Conservation (phyloP, 2,329 filamentous ascomycete genomes). For the Trichoderma cornu-damae region DNA sequence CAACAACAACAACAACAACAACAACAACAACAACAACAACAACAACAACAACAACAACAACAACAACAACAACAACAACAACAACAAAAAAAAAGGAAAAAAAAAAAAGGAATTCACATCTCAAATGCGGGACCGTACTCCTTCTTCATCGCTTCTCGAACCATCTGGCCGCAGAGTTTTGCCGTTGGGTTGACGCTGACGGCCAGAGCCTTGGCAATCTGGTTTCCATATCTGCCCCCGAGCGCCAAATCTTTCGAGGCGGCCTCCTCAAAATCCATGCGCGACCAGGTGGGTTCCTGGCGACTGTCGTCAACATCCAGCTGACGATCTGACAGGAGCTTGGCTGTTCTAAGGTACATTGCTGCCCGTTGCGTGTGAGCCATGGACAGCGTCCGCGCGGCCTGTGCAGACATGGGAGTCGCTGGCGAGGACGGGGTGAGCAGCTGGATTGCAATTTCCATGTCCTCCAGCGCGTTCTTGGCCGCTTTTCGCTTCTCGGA, state of each 20-base stretch:
- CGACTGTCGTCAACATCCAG: conserved; percentile 38
- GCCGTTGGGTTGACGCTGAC: conserved; percentile 63
- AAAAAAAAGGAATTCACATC: conserved; percentile 24
- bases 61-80: no score
- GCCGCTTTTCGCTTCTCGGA: conserved; percentile 39
- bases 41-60: no score
- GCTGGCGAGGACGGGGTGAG: conserved; percentile 49
- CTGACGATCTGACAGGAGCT: conserved; percentile 37
- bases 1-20: background rate
- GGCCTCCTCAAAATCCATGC: conserved; percentile 55
- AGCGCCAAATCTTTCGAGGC: conserved; percentile 59
- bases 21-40: no score
- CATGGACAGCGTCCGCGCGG: conserved; percentile 61
- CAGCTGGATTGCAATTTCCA: conserved; percentile 54
- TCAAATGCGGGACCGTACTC: conserved; percentile 55
- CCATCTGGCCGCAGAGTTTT: conserved; percentile 65
- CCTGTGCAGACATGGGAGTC: conserved; percentile 56
- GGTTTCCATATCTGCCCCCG: conserved; percentile 60
- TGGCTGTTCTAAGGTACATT: conserved; percentile 56
- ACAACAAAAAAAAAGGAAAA: background rate
- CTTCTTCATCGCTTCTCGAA: conserved; percentile 64
- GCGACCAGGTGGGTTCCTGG: conserved; percentile 46
- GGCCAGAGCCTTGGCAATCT: conserved; percentile 58
- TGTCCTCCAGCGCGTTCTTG: conserved; percentile 45
- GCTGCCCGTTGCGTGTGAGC: conserved; percentile 68